Base-by-base conservation (phyloP, 2,329 filamentous ascomycete species). In the Didymella lethalis region DNA sequence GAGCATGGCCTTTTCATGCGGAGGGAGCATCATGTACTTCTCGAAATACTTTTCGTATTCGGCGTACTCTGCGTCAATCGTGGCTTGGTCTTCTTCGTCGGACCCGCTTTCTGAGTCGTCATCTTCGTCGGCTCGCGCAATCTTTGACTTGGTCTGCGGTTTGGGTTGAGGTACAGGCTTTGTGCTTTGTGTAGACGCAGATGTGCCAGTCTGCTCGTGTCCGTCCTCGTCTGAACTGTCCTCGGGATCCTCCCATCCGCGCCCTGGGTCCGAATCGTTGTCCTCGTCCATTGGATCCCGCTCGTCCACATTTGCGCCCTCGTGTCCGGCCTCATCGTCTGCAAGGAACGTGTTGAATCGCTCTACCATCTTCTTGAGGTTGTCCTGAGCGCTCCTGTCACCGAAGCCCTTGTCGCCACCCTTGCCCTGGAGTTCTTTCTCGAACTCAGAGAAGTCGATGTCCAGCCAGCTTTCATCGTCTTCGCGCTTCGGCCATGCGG, bases 291-390 rank as follows among this genome's bases (percentile, higher is more conserved):
- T 91, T 10, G 91, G 89, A 61, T 86, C 83, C 29, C 82, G 75
- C 36, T 55, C 52, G 4, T 26, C 51, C 26, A 91, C 77, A 59
- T 92, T 88, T 0, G 89, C 91, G 0, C 93, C 94, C 46, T 96
- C 93, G 6, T 88, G 75, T 1, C 91, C 93, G 0, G 93, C 92
- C 45, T 84, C 85, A 11, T 96, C 90, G 67, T 98, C 92, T 55
- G 96, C 91, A 45, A 99, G 78, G 68, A 99, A 98, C 12, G 90
- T 83, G 71, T 97, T 93, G 70, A 99, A 98, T n/a, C 92, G 87
- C 46, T 91, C 90, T 0, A 99, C 95, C 74, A 98, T 97, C 71
- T 94, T 94, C 53, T 90, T 88, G 23, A 99, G 81, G 72, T 97
- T 90, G 4, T 88, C 87, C 70, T 93, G 88, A 0, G 88, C 86